Evolutionary conservation across 129 eudicot genomes (phyloP).

Genomic region (Lactuca sativa): DNA sequence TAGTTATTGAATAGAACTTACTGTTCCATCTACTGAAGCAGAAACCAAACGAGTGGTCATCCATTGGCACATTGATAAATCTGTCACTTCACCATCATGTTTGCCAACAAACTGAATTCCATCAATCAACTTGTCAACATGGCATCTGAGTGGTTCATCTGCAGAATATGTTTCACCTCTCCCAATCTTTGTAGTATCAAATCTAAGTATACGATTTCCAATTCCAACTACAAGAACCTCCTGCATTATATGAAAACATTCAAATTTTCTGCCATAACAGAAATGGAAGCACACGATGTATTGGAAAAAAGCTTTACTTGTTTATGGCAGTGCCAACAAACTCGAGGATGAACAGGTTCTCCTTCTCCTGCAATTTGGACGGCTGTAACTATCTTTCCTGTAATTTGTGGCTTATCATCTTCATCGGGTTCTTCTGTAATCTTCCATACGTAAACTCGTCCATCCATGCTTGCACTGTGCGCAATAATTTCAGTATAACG

Average conservation of each 20-base stretch:
- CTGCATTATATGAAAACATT: constrained; percentile 28
- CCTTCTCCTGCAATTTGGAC: constrained; percentile 75
- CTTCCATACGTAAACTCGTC: constrained; percentile 87
- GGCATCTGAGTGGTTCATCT: constrained; percentile 78
- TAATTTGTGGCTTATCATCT: constrained; percentile 82
- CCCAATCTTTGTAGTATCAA: constrained; percentile 93
- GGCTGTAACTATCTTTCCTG: constrained; percentile 66
- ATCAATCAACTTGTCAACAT: constrained; percentile 72
- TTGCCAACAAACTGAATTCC: constrained; percentile 95
- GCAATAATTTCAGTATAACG: constrained; percentile 17
- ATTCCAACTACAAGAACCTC: constrained; percentile 94
- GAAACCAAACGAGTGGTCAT: constrained; percentile 98
- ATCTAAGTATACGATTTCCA: constrained; percentile 68
- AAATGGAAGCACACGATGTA: not conserved
- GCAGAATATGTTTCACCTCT: constrained; percentile 77
- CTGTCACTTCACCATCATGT: constrained; percentile 99
- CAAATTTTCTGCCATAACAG: not conserved
- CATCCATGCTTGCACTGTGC: constrained; percentile 84
- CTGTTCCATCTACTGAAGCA: constrained; percentile 99
- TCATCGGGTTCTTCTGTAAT: constrained; percentile 80
- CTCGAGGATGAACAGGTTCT: constrained; percentile 81
- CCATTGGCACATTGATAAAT: constrained; percentile 99
- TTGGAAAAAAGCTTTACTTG: constrained; percentile 41
- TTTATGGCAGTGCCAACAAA: constrained; percentile 98
- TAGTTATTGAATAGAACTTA: constrained; percentile 13